Conservation (phyloP, 768 basidiomycete species). For the Goffeauzyma gilvescens region DNA sequence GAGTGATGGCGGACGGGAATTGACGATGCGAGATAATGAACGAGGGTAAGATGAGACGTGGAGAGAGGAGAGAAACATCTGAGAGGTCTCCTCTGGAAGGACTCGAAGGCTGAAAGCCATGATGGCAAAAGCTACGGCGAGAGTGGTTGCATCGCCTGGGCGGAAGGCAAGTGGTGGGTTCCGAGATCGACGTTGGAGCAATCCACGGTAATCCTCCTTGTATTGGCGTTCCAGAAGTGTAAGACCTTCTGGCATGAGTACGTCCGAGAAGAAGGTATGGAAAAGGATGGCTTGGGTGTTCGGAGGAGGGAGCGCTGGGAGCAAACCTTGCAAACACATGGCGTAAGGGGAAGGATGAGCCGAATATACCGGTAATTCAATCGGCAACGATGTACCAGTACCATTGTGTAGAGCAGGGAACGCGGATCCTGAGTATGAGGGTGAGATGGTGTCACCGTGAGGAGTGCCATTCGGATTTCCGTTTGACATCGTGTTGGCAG, state of each 20-base stretch:
- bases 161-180: slow-evolving; percentile 5
- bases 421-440: too few species aligned
- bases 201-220: slow-evolving; percentile 15
- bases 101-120: slow-evolving; percentile 19
- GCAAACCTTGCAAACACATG: slow-evolving; percentile 12
- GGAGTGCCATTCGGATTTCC: too few species aligned
- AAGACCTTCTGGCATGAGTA: slow-evolving; percentile 19
- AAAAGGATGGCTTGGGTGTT: slow-evolving; percentile 21
- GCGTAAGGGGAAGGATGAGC: slow-evolving; percentile 14
- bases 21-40: slow-evolving; percentile 13
- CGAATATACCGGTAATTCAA: too few species aligned
- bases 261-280: slow-evolving; percentile 21
- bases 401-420: too few species aligned
- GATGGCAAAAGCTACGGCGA: slow-evolving; percentile 21
- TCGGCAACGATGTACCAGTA: too few species aligned
- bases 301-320: slow-evolving; percentile 14
- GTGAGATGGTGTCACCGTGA: too few species aligned
- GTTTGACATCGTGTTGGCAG: too few species aligned
- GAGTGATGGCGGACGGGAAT: slow-evolving; percentile 5
- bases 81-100: slow-evolving; percentile 21
- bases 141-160: slow-evolving; percentile 23
- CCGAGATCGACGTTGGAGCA: slow-evolving; percentile 10
- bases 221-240: slow-evolving; percentile 22
- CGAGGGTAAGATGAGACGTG: slow-evolving; percentile 6
- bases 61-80: slow-evolving; percentile 16